These are phyloP conservation scores for Dactylellina leptospora DNA, from an alignment of 2,329 filamentous ascomycete genomes.

Conservation along the genomic window DNA sequence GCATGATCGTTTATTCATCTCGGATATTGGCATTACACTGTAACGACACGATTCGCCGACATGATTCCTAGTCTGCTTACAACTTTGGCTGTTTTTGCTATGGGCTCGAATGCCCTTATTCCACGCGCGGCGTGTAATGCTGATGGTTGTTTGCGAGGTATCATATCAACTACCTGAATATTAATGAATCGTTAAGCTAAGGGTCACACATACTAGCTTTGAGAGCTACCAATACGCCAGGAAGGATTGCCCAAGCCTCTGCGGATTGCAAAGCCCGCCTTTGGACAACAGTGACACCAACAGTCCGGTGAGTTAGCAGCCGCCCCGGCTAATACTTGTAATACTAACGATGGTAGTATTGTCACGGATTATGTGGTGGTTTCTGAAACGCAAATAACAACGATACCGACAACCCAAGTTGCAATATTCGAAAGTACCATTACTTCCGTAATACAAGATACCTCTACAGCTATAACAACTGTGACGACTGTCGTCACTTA, in stretches of 20 bases:
- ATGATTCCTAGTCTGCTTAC: no score
- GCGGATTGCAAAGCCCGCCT: not conserved
- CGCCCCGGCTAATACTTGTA: not conserved
- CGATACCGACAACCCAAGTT: not conserved
- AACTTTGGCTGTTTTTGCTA: no score
- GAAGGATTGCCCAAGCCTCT: not conserved
- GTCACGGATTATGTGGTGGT: not conserved
- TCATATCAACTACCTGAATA: not conserved
- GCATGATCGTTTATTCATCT: no score
- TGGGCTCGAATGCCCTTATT: not conserved
- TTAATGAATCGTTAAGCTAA: not conserved
- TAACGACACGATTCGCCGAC: no score
- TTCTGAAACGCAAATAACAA: not conserved
- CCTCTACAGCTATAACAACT: not conserved
- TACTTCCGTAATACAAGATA: not conserved
- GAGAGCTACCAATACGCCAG: not conserved
- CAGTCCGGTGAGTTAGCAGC: not conserved
- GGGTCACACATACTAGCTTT: not conserved
- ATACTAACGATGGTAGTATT: not conserved
- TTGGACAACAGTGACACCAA: not conserved
- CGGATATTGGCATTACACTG: no score
- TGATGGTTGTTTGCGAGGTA: slow-evolving; percentile 4
- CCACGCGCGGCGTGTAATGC: not conserved
- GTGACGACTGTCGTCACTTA: not conserved
- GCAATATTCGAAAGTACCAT: not conserved